Conservation (phyloP, 805 yeast species). For the Barnettozyma populi region DNA sequence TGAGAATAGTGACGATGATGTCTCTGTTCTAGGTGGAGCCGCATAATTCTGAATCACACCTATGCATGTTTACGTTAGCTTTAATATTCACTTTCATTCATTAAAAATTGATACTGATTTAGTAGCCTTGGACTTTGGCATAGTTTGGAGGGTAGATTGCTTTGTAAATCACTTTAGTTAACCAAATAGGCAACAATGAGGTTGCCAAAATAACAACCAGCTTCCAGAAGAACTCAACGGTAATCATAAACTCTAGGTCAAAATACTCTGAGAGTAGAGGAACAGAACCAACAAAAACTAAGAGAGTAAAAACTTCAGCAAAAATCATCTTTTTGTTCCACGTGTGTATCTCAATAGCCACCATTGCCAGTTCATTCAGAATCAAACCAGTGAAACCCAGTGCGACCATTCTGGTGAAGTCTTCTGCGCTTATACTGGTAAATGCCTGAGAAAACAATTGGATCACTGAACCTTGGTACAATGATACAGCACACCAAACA, state of each 20-base stretch:
- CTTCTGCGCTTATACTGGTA: slow-evolving; percentile 49
- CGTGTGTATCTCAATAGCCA: slow-evolving; percentile 84
- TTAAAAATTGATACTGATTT: slow-evolving; percentile 5
- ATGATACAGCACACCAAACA: slow-evolving; percentile 82
- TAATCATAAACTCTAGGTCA: slow-evolving; percentile 56
- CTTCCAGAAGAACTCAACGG: slow-evolving; percentile 66
- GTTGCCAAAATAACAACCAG: slow-evolving; percentile 54
- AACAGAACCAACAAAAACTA: slow-evolving; percentile 62
- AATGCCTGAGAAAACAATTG: slow-evolving; percentile 79
- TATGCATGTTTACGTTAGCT: not conserved
- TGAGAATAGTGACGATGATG: slow-evolving; percentile 29
- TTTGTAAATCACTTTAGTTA: slow-evolving; percentile 68
- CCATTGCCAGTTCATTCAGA: slow-evolving; percentile 87
- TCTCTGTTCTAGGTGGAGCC: slow-evolving; percentile 19
- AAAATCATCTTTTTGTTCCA: slow-evolving; percentile 80
- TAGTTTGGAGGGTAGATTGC: slow-evolving; percentile 88
- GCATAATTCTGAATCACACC: slow-evolving; percentile 7
- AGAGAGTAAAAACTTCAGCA: slow-evolving; percentile 65
- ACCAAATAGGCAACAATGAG: slow-evolving; percentile 87
- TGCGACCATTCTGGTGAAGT: slow-evolving; percentile 76
- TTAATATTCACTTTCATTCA: slow-evolving; percentile 11
- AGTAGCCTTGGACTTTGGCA: slow-evolving; percentile 89
- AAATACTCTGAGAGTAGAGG: slow-evolving; percentile 89
- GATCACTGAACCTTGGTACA: slow-evolving; percentile 86
- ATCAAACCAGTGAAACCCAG: slow-evolving; percentile 75